A percentile compares a stretch with the other conserved stretches of the same genome.
phyloP scores from a whole-genome alignment of 331 rosid genomes.

The Telfairia occidentalis region DNA sequence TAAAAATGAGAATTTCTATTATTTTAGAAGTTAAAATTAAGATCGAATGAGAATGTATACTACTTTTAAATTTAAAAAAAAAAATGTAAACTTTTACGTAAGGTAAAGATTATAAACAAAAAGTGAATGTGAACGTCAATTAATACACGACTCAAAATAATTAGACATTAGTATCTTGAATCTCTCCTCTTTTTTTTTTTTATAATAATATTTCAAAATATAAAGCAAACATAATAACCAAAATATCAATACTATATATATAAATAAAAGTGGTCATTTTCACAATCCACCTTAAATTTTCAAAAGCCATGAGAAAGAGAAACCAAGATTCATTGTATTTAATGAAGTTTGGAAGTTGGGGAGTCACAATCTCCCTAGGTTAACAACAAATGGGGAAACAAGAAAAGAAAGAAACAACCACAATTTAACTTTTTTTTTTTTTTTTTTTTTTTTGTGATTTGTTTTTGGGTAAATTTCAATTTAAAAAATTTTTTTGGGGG shows the following conservation, averaged over 20 bases:
- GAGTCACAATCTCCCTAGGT: background rate
- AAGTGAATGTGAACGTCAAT: no score
- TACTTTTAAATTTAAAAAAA: no score
- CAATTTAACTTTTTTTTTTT: background rate
- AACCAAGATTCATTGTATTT: background rate
- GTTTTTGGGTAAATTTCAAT: background rate
- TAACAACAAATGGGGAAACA: background rate
- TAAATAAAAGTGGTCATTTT: background rate
- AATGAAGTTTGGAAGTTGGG: constrained; percentile 3
- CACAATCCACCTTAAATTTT: background rate
- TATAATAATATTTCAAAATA: no score
- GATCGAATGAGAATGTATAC: no score
- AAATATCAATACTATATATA: background rate
- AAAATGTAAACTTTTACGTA: no score
- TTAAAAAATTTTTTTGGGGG: no score
- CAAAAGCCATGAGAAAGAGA: background rate
- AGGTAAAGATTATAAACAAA: no score
- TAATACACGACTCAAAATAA: no score
- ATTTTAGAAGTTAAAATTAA: no score
- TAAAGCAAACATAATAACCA: background rate
- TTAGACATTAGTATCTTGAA: no score
- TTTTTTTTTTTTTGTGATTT: background rate
- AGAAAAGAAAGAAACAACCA: background rate
- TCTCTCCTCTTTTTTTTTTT: no score
- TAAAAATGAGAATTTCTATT: no score